Evolutionary conservation across 495 filamentous ascomycete genomes (phyloP).

Genomic region (Letharia columbiana): DNA sequence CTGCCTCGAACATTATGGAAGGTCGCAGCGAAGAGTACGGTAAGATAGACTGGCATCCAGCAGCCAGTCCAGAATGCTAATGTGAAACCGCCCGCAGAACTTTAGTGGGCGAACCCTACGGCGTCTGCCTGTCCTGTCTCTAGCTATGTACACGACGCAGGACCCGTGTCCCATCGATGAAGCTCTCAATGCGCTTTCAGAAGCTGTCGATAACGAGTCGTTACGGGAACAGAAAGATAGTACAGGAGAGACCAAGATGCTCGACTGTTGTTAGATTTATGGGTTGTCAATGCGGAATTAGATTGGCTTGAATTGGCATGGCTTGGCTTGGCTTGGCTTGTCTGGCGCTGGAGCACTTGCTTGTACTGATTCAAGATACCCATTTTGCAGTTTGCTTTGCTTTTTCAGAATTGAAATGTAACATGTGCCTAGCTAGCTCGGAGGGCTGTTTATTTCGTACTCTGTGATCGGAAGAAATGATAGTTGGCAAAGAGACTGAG

Average conservation of each 20-base stretch:
- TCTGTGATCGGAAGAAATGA: neutral
- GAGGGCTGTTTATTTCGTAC: neutral
- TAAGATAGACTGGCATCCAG: neutral
- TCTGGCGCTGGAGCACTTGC: neutral
- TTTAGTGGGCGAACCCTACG: conserved; percentile 28
- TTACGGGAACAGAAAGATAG: neutral
- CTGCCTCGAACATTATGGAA: conserved; percentile 8
- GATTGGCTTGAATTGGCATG: neutral
- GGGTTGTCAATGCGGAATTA: neutral
- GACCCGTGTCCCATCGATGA: conserved; percentile 22
- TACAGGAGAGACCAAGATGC: neutral
- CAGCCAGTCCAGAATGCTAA: neutral
- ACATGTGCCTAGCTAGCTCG: neutral
- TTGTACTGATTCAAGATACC: neutral
- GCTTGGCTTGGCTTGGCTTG: neutral
- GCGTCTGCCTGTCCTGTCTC: conserved; percentile 24
- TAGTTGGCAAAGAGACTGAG: neutral
- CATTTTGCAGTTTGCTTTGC: neutral
- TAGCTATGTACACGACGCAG: conserved; percentile 21
- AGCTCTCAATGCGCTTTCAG: conserved; percentile 23
- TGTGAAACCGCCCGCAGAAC: conserved; percentile 10
- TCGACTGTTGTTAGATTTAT: too few relatives aligned
- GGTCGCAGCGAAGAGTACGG: conserved; percentile 15
- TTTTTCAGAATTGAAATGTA: too few relatives aligned
- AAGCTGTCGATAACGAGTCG: conserved; percentile 9